Evolutionary conservation across 208 protist species (phyloP).

Genomic region (Vickermania spadyakhi): DNA sequence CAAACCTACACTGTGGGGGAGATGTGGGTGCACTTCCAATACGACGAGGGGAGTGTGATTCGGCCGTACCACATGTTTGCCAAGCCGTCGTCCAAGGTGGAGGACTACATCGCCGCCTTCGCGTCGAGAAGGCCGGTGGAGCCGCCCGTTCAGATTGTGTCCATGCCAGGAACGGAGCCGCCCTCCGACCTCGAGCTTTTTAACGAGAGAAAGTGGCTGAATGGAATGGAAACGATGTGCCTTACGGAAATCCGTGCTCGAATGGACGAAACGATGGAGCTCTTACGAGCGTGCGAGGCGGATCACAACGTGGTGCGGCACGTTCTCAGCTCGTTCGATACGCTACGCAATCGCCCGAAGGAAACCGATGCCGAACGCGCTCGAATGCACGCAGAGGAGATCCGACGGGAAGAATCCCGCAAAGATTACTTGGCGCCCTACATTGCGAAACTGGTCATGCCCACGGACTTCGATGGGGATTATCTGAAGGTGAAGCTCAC

Average conservation of each 20-base stretch:
- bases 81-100: conserved; percentile 53
- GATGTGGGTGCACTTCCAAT: conserved; percentile 86
- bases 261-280: conserved; percentile 45
- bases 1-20: conserved; percentile 26
- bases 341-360: conserved; percentile 77
- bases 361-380: conserved; percentile 76
- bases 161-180: conserved; percentile 46
- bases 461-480: conserved; percentile 56
- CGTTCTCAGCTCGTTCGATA: conserved; percentile 74
- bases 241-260: conserved; percentile 41
- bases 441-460: conserved; percentile 74
- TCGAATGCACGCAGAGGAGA: conserved; percentile 52
- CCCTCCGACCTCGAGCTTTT: conserved; percentile 71
- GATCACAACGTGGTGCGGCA: conserved; percentile 28
- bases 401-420: conserved; percentile 59
- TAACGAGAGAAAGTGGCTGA: conserved; percentile 80
- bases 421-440: conserved; percentile 88
- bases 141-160: conserved; percentile 40
- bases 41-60: conserved; percentile 55
- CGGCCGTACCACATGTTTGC: conserved; percentile 75
- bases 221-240: conserved; percentile 42
- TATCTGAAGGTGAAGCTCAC: conserved; percentile 60
- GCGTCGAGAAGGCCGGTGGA: conserved; percentile 19
- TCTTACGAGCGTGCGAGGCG: conserved; percentile 35
- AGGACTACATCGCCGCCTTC: conserved; percentile 65